phyloP scores from a whole-genome alignment of 2,329 filamentous ascomycete species.

The Mycocentrospora acerina region DNA sequence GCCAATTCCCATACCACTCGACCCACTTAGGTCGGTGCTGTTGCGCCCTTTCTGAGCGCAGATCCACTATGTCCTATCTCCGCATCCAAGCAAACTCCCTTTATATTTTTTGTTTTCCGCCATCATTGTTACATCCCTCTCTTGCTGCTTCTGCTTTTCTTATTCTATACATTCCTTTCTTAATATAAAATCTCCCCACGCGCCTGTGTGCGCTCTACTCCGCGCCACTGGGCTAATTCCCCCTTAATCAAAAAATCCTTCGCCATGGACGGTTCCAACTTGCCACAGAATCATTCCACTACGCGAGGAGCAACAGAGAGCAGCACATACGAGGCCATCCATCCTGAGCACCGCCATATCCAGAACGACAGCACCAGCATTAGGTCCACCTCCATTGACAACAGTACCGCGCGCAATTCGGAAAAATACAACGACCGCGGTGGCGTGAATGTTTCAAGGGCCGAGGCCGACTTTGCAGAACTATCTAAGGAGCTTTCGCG shows the following conservation, averaged over 20 bases:
- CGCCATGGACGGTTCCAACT: slow-evolving; percentile 30
- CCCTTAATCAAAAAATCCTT: too few species aligned
- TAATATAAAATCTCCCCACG: slow-evolving; percentile 7
- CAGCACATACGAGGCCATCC: slow-evolving; percentile 33
- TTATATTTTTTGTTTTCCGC: too few species aligned
- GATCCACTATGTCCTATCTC: too few species aligned
- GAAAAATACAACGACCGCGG: slow-evolving; percentile 21
- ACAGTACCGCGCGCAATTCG: slow-evolving; percentile 22
- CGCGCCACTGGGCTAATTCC: slow-evolving; percentile 6
- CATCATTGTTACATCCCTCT: too few species aligned
- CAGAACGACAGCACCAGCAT: slow-evolving; percentile 19
- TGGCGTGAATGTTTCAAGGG: slow-evolving; percentile 63
- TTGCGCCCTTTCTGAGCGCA: too few species aligned
- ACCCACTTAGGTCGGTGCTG: too few species aligned
- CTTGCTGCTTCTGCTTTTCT: slow-evolving; percentile 1
- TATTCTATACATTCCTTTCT: slow-evolving; percentile 13
- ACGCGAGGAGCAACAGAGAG: slow-evolving; percentile 24
- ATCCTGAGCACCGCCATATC: slow-evolving; percentile 17
- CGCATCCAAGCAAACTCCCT: background rate
- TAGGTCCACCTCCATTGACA: slow-evolving; percentile 24
- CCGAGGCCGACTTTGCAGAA: slow-evolving; percentile 70
- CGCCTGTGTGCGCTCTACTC: slow-evolving; percentile 3
- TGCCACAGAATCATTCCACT: slow-evolving; percentile 20
- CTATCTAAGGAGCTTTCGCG: slow-evolving; percentile 55
- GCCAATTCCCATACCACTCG: too few species aligned